Base-by-base conservation (phyloP, 768 basidiomycete genomes). In the Termitomyces sp. region DNA sequence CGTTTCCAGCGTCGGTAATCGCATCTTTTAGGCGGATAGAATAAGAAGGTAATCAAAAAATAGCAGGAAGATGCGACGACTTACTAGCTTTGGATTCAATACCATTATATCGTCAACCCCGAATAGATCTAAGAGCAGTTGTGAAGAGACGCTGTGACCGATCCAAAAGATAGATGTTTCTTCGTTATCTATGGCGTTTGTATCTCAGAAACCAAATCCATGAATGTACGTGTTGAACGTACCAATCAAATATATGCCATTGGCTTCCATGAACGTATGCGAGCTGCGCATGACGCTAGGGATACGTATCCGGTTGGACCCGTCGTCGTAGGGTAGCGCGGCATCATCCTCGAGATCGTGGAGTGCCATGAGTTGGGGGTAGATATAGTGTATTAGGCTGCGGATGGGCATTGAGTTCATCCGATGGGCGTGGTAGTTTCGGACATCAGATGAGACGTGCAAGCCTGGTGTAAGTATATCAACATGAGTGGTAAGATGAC, bases 201-300 rank as follows among this genome's bases (percentile, higher is more conserved):
- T 11, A 41, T n/a, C 25, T 53, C 11, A 32, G 37, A 27, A n/a
- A 34, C 52, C 14, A 47, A 43, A 29, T n/a, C 9, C 42, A 35
- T 2, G 37, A 58, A 32, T 35, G 40, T 48, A 60, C 59, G 54
- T 50, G 9, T 17, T 35, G 14, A 11, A 69, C 81, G 51, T 62
- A 95, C 96, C 91, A 59, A 96, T 86, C 44, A 98, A 77, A 72
- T 98, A 99, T n/a, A 97, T 76, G 0, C 97, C 97, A 63, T 90
- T 79, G 2, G 83, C 82, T 66, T 92, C 85, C 97, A 99, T 98
- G 63, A 87, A 92, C 43, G 78, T 75, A 72, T 98, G 85, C 51
- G 89, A 89, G 57, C 81, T 78, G 41, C 96, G 81, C 87, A 95
- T 95, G 53, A 85, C 79, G 11, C 83, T 79, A 14, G 96, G 95